Base-by-base conservation (phyloP, 129 eudicot species). In the Rutidosis leptorrhynchoides region DNA sequence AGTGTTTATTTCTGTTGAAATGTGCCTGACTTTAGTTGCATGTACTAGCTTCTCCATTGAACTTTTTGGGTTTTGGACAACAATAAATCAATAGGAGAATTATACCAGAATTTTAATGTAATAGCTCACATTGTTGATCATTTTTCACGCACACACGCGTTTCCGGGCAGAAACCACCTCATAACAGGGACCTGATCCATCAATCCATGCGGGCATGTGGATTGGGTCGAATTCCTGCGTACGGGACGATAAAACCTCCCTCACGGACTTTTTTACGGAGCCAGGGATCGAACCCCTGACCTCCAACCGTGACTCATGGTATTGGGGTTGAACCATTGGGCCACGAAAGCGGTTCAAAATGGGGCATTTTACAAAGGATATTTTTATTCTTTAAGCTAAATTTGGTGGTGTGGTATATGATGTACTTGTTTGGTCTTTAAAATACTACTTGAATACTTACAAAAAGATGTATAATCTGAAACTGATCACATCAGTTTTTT, bases 1-100 rank as follows among this genome's bases (percentile, higher is more conserved):
- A 55, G 14, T 74, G 67, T 46, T 43, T 57, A 45, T 32, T 52
- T 72, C 27, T 42, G n/a, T 57, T 24, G n/a, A 71, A 46, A 40
- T n/a, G 51, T 49, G 27, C 35, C 54, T 54, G 55, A 65, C 3
- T 42, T 3, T 57, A 5, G 68, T 29, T 71, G 61, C 62, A 71
- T 22, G 54, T 69, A 58, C 17, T 58, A 40, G 58, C 48, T 70
- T 43, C 42, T 28, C 45, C 67, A 57, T 37, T 37, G 37, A 55
- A 69, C 15, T 26, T 37, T 15, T 42, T 52, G 65, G 64, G 58
- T 70, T 22, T 58, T 58, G 60, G 46, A 53, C 58, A 24, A 33
- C 43, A 20, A 43, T 57, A 25, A 10, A 66, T 17, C 58, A 46
- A 11, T 69, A 16, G 74, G 40, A 35, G 43, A 58, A 19, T 2